Evolutionary conservation across 2,329 filamentous ascomycete species (phyloP).

Genomic region (Trichoderma harzianum): DNA sequence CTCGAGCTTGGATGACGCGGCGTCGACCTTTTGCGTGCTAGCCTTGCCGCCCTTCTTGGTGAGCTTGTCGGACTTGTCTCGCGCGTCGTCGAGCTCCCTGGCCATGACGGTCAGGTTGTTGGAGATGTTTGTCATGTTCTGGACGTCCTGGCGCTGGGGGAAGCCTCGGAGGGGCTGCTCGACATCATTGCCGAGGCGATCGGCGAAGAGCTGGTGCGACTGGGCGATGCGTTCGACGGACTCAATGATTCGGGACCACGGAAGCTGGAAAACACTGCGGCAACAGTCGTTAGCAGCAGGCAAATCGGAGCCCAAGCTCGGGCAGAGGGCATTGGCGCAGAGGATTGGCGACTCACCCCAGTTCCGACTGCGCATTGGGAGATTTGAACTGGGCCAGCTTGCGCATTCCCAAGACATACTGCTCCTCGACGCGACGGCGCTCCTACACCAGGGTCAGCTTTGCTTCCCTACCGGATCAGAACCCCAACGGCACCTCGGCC

Average conservation of each 20-base stretch:
- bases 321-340: background rate
- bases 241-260: constrained; percentile 84
- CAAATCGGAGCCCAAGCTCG: background rate
- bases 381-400: constrained; percentile 74
- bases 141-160: constrained; percentile 69
- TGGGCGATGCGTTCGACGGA: constrained; percentile 77
- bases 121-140: constrained; percentile 76
- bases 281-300: background rate
- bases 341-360: constrained; percentile 64
- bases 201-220: constrained; percentile 76
- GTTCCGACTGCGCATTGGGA: constrained; percentile 71
- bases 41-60: constrained; percentile 74
- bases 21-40: constrained; percentile 73
- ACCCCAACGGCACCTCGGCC: background rate
- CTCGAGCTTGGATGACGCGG: constrained; percentile 69
- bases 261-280: constrained; percentile 78
- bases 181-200: constrained; percentile 83
- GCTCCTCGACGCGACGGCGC: constrained; percentile 85
- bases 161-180: constrained; percentile 80
- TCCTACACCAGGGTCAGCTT: constrained; percentile 56
- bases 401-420: constrained; percentile 77
- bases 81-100: constrained; percentile 78
- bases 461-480: background rate
- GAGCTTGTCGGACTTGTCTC: constrained; percentile 82
- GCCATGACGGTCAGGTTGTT: constrained; percentile 77